Evolutionary conservation across 2,329 filamentous ascomycete genomes (phyloP), one percentile per base, ranked within the genome.

Genomic region (Microdochium trichocladiopsis): DNA sequence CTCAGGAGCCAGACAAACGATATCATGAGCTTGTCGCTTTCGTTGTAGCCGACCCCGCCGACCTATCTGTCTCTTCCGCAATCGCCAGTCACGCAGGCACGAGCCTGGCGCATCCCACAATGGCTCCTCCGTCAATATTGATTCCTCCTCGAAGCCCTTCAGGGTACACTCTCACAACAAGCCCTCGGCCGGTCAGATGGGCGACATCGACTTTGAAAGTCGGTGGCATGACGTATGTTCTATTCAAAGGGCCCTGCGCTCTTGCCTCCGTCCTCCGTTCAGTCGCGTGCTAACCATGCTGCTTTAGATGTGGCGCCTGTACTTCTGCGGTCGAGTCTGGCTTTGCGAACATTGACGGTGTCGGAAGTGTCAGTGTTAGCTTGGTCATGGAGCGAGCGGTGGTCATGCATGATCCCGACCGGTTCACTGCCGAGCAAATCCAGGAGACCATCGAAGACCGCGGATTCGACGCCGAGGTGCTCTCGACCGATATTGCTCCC

Each of bases 331-430:
- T 99, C 60, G 93, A 97, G 77, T 83, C 87, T 54, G 94, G 88
- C 59, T 95, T 99, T 72, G 87, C 90, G 63, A 83, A 81, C 58
- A 80, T 95, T 4, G 77, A 87, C 37, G 93, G 94, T 51, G 84
- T 94, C 10, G 88, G 87, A 57, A 90, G 80, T 60, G 90, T 97
- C 54, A 95, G 91, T 10, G 88, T 99, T 62, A 96, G 90, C 66
- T 75, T 99, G 61, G 88, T 96, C 52, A 95, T 96, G 84, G 92
- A 96, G 69, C 84, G 93, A 55, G 94, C 93, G n/a, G 92, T 97
- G 43, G 78, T 97, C 33, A 87, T 92, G 70, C 94, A 99, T 71
- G 87, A 97, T 69, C 83, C 90, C 1, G 73, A 79, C 52, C 79
- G 81, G 50, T 80, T 97, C 51, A 73, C 89, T 14, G 80, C 90